These are phyloP conservation scores for Sporobolomyces pararoseus DNA, from an alignment of 768 basidiomycete species.

Conservation along the genomic window DNA sequence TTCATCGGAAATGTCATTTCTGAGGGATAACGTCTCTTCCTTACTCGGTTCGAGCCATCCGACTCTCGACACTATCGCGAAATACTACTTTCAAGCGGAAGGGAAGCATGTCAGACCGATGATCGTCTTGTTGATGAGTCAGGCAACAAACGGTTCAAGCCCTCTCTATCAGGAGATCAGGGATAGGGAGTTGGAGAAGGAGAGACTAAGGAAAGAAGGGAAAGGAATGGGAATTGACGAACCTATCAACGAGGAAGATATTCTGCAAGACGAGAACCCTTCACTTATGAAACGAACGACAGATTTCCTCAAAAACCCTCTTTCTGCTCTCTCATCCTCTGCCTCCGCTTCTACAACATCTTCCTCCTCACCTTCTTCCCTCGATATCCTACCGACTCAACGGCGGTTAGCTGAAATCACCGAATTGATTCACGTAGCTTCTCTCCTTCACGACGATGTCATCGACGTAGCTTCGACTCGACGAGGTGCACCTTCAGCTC, in stretches of 20 bases:
- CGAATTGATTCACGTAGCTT: slow-evolving; percentile 97
- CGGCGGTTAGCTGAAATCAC: slow-evolving; percentile 88
- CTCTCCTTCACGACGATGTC: slow-evolving; percentile 86
- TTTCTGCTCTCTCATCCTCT: slow-evolving; percentile 52
- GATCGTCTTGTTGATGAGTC: slow-evolving; percentile 80
- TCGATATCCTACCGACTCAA: slow-evolving; percentile 72
- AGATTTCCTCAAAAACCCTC: slow-evolving; percentile 59
- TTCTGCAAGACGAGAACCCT: slow-evolving; percentile 88
- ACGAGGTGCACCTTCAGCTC: slow-evolving; percentile 64
- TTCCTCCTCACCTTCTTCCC: slow-evolving; percentile 33
- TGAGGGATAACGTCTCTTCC: slow-evolving; percentile 67
- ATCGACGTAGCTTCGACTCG: slow-evolving; percentile 70
- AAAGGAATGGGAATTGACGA: slow-evolving; percentile 63
- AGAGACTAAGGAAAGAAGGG: slow-evolving; percentile 54
- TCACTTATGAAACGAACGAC: slow-evolving; percentile 71
- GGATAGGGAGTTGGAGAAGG: slow-evolving; percentile 58
- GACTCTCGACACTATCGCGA: slow-evolving; percentile 76
- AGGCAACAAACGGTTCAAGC: slow-evolving; percentile 88
- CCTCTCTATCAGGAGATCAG: slow-evolving; percentile 55
- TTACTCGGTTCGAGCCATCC: slow-evolving; percentile 87
- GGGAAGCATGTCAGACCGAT: slow-evolving; percentile 82
- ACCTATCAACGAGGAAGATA: slow-evolving; percentile 71
- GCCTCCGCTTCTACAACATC: slow-evolving; percentile 30
- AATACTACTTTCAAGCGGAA: slow-evolving; percentile 88
- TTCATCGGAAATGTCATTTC: slow-evolving; percentile 64